A percentile compares a stretch with the other conserved stretches of the same genome.
Evolutionary conservation across 23 red algal species (phyloP).

Genomic region (Gracilaria domingensis): DNA sequence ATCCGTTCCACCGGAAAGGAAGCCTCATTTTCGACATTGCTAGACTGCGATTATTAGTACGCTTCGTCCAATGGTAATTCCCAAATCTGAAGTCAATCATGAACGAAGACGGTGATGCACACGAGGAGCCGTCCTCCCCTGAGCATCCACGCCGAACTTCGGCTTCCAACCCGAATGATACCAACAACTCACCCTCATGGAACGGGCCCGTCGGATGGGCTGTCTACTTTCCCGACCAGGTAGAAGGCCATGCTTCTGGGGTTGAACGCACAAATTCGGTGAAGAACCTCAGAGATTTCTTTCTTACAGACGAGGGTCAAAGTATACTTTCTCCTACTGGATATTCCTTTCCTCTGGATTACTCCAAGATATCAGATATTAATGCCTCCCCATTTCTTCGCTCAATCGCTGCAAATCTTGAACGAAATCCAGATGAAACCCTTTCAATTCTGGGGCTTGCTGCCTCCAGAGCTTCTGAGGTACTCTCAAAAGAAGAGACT

Average conservation of each 20-base stretch:
- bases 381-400: constrained; percentile 51
- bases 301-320: constrained; percentile 58
- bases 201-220: constrained; percentile 63
- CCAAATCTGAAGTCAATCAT: too few relatives aligned
- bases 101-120: background rate
- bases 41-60: too few relatives aligned
- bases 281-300: constrained; percentile 53
- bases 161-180: background rate
- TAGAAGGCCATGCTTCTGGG: constrained; percentile 53
- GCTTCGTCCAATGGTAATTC: background rate
- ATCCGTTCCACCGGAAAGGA: too few relatives aligned
- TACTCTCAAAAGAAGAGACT: constrained; percentile 1
- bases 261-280: constrained; percentile 55
- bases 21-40: too few relatives aligned
- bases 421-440: constrained; percentile 57
- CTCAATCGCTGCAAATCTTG: constrained; percentile 38
- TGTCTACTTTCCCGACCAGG: constrained; percentile 68
- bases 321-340: constrained; percentile 37
- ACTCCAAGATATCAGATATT: constrained; percentile 22
- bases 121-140: background rate
- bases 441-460: constrained; percentile 75
- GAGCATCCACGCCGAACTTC: background rate
- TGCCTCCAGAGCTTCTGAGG: constrained; percentile 60
- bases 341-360: constrained; percentile 66
- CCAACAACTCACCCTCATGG: constrained; percentile 37